Evolutionary conservation across 306 rosid genomes (phyloP), one percentile per base, ranked within the genome.

Genomic region (Quercus gilva): DNA sequence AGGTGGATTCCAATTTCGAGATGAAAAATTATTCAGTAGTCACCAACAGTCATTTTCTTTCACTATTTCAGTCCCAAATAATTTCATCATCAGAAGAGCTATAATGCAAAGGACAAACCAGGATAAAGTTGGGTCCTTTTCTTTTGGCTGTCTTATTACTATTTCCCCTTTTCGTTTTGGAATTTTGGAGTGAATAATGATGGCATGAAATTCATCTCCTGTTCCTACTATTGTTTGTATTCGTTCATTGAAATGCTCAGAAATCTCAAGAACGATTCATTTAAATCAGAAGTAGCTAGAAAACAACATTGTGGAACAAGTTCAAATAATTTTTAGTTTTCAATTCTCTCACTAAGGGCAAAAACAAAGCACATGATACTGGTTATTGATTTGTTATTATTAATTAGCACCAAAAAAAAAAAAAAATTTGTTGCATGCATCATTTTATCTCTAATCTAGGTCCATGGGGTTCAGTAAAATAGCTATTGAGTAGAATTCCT

Each of bases 61-160:
- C 74, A 52, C 49, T 15, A 13, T 79, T 7, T 63, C 71, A 69
- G 33, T 59, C 45, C 71, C 55, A 52, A 58, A 57, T 21, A 60
- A 74, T 69, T 20, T 76, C 68, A 52, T 33, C 58, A 37, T 69
- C 76, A 28, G 31, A 21, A 67, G 51, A 43, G 13, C 43, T 41
- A 21, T 49, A 73, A 75, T 53, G 74, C 68, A 74, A 71, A 61
- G 63, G 78, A 58, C 83, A 56, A 49, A 14, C 78, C 78, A 84
- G 52, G 59, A 74, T 84, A 21, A 60, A 74, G 81, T 20, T 61
- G 79, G 80, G 81, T 55, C 85, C 35, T 76, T 53, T 80, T 26
- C 83, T 75, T 69, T 75, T 56, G 73, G 17, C 57, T 75, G 80
- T 84, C 74, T 61, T 74, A 49, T 78, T 72, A 79, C 59, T 68